Percentiles rank a stretch among this genome's conserved stretches.
These are phyloP conservation scores for bread wheat (Triticum aestivum) DNA, from an alignment of 176 grass and related monocot genomes.

Conservation along the genomic window IWGSC_CS_RefSeq_v2.1 NC_057814.1:206435869-206436368, in stretches of 20 bases:
- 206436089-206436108: not conserved
- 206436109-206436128: not conserved
- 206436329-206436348: not conserved
- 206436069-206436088: not conserved
- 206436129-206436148: not conserved
- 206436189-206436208: not conserved
- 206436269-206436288: not conserved
- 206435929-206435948: constrained; percentile 1
- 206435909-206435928: not conserved
- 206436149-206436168: not conserved
- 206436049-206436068: not conserved
- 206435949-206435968: constrained; percentile 12
- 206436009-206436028: not conserved
- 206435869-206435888: not conserved
- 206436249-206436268: not conserved
- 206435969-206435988: not conserved
- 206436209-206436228: not conserved
- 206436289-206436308: not conserved
- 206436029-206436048: not conserved
- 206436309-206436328: not conserved
- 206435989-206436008: not conserved
- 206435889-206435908: constrained; percentile 16
- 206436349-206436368: not conserved
- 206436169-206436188: not conserved
- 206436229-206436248: not conserved